Evolutionary conservation across 768 basidiomycete genomes (phyloP).

Genomic region (Kwoniella bestiolae): DNA sequence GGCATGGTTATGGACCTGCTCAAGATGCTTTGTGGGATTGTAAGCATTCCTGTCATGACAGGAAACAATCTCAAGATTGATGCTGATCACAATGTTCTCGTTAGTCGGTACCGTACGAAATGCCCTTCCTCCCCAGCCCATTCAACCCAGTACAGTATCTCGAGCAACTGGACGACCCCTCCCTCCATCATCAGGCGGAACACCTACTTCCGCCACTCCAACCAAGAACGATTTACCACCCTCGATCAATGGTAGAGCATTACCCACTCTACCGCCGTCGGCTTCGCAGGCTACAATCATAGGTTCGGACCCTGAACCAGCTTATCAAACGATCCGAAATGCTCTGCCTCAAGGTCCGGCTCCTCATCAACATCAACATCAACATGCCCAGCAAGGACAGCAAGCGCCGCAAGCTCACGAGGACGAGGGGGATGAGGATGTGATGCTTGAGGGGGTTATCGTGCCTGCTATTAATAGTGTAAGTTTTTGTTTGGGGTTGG

Average conservation of each 20-base stretch:
- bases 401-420: slow-evolving; percentile 11
- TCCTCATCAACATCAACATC: background rate
- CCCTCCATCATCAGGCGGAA: slow-evolving; percentile 21
- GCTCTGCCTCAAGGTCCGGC: slow-evolving; percentile 11
- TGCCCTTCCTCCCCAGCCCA: slow-evolving; percentile 55
- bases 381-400: background rate
- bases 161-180: slow-evolving; percentile 70
- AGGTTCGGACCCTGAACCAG: slow-evolving; percentile 2
- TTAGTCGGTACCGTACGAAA: slow-evolving; percentile 85
- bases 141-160: slow-evolving; percentile 21
- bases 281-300: slow-evolving; percentile 57
- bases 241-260: slow-evolving; percentile 26
- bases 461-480: slow-evolving; percentile 96
- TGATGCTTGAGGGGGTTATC: slow-evolving; percentile 95
- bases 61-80: no score
- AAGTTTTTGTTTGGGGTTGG: slow-evolving; percentile 56
- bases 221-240: slow-evolving; percentile 14
- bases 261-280: slow-evolving; percentile 42
- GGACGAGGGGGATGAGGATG: slow-evolving; percentile 56
- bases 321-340: slow-evolving; percentile 24
- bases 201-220: background rate
- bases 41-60: slow-evolving; percentile 13
- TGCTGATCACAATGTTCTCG: background rate
- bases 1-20: slow-evolving; percentile 59
- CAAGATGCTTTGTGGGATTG: slow-evolving; percentile 80